These are phyloP conservation scores for Trichophyton simii DNA, from an alignment of 2,329 filamentous ascomycete species.

Conservation along the genomic window DNA sequence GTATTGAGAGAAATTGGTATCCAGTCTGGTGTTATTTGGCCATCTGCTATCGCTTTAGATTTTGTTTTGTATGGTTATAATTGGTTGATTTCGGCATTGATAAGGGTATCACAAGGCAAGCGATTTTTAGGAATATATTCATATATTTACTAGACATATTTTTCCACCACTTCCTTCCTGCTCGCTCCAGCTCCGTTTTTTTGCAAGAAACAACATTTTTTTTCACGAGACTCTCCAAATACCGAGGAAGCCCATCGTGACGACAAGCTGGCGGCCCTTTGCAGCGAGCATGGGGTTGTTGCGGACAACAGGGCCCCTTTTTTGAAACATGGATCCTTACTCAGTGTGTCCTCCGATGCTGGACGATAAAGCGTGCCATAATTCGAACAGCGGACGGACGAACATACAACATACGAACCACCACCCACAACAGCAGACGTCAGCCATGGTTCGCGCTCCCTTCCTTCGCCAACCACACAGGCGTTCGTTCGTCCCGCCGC, in stretches of 20 bases:
- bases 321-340: not conserved
- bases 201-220: not conserved
- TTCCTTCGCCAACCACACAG: not conserved
- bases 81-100: slow-evolving; percentile 1
- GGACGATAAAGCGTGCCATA: not conserved
- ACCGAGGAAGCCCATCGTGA: not conserved
- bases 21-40: not conserved
- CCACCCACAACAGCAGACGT: not conserved
- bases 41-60: not conserved
- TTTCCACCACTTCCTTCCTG: not conserved
- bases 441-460: not conserved
- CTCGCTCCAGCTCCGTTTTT: not conserved
- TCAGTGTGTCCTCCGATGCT: not conserved
- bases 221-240: no score
- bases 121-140: not conserved
- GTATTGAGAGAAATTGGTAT: not conserved
- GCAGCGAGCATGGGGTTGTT: not conserved
- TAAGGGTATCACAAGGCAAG: not conserved
- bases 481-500: not conserved
- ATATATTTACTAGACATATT: not conserved
- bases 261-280: not conserved
- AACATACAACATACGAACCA: not conserved
- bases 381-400: not conserved
- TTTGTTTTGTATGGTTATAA: not conserved
- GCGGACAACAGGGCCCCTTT: not conserved